Evolutionary conservation across 2,329 filamentous ascomycete genomes (phyloP).

Genomic region (Zasmidium angulare): DNA sequence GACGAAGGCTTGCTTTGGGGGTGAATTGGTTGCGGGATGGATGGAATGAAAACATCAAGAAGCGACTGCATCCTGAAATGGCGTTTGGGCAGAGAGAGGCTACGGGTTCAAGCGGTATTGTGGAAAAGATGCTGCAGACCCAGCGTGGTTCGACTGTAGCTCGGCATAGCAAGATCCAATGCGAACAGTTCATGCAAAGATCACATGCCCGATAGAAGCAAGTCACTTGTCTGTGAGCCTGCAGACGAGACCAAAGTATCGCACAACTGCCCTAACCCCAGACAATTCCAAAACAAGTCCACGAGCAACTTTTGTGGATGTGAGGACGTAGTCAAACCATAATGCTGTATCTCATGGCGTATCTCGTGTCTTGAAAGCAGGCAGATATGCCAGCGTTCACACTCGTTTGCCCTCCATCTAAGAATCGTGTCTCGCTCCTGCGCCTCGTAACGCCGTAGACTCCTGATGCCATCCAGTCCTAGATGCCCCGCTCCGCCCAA

Average conservation of each 20-base stretch:
- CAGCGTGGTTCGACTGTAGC: slow-evolving; percentile 16
- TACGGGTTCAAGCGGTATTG: slow-evolving; percentile 13
- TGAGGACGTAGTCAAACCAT: too few species aligned
- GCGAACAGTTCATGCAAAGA: slow-evolving; percentile 28
- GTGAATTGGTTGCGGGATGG: slow-evolving; percentile 3
- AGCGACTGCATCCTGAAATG: slow-evolving; percentile 25
- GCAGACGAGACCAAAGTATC: too few species aligned
- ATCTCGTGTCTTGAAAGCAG: not conserved
- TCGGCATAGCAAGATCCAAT: slow-evolving; percentile 28
- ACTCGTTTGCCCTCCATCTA: not conserved
- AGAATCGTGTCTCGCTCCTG: not conserved
- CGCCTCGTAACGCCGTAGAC: not conserved
- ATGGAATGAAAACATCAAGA: slow-evolving; percentile 6
- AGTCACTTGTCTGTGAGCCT: not conserved
- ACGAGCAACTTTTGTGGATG: too few species aligned
- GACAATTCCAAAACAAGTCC: too few species aligned
- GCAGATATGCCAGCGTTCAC: not conserved
- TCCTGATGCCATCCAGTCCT: not conserved
- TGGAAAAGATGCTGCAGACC: slow-evolving; percentile 7
- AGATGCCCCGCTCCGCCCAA: too few species aligned
- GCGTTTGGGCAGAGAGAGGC: slow-evolving; percentile 23
- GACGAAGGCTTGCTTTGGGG: slow-evolving; percentile 17
- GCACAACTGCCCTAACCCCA: too few species aligned
- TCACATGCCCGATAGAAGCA: not conserved
- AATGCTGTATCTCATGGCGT: too few species aligned